Conservation (phyloP, 768 basidiomycete species). For the Tulasnella sp. region DNA sequence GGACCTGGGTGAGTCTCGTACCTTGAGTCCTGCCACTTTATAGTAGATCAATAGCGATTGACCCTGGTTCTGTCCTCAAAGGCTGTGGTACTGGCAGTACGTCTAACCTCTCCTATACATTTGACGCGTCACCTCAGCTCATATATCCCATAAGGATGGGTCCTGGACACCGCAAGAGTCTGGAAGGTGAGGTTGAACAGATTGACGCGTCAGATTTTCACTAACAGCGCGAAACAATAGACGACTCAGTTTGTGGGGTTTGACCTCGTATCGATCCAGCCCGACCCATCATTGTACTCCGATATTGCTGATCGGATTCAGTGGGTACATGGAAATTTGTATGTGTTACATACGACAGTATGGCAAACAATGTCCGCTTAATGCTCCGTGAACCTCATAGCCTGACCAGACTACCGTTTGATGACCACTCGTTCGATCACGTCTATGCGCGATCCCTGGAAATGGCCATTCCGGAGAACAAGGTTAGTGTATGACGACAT, state of each 20-base stretch:
- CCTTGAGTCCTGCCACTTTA: background rate
- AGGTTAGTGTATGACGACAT: constrained; percentile 4
- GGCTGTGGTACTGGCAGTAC: constrained; percentile 6
- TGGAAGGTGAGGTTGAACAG: constrained; percentile 1
- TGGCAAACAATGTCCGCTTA: background rate
- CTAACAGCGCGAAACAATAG: background rate
- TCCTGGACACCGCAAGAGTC: constrained; percentile 6
- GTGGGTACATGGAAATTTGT: constrained; percentile 14
- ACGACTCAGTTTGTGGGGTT: constrained; percentile 11
- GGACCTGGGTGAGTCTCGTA: background rate
- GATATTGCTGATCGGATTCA: constrained; percentile 6
- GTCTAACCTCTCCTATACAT: background rate
- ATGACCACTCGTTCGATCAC: constrained; percentile 2
- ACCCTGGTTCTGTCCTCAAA: background rate
- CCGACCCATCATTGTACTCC: background rate
- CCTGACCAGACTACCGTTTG: background rate
- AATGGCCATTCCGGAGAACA: constrained; percentile 4
- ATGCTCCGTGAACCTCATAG: background rate
- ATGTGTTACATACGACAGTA: background rate
- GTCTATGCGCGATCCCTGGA: background rate
- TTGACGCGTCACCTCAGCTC: background rate
- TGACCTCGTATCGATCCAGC: constrained; percentile 5
- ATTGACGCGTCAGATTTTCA: background rate
- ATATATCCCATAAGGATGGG: background rate
- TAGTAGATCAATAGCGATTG: too few relatives aligned